Evolutionary conservation across 495 filamentous ascomycete species (phyloP).

Genomic region (Endocarpon pusillum): DNA sequence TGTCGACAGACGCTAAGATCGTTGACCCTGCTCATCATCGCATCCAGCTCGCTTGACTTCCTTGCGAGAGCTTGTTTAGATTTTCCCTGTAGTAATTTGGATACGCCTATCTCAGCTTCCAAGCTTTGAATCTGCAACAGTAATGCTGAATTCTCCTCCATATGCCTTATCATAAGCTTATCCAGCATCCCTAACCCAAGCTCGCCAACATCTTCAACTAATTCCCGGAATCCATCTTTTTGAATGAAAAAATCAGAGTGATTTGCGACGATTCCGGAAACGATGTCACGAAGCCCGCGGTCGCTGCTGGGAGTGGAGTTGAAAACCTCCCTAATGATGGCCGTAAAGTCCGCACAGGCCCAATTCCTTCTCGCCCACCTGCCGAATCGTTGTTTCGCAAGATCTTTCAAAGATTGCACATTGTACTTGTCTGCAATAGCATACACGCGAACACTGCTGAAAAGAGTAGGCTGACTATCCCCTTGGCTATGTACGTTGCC

Average conservation of each 20-base stretch:
- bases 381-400: slow-evolving; percentile 19
- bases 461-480: slow-evolving; percentile 3
- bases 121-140: no score
- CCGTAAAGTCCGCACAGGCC: slow-evolving; percentile 9
- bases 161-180: background rate
- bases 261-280: slow-evolving; percentile 5
- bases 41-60: no score
- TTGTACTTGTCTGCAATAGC: slow-evolving; percentile 21
- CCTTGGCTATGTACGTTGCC: background rate
- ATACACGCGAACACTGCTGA: slow-evolving; percentile 16
- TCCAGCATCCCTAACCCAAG: background rate
- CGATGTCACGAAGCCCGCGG: slow-evolving; percentile 12
- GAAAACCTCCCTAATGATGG: slow-evolving; percentile 14
- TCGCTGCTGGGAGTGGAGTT: slow-evolving; percentile 10
- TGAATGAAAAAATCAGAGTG: background rate
- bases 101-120: no score
- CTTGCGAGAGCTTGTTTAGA: no score
- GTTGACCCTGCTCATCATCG: no score
- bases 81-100: no score
- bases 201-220: background rate
- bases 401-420: slow-evolving; percentile 13
- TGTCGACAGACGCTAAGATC: no score
- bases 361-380: slow-evolving; percentile 2
- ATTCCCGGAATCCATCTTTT: background rate
- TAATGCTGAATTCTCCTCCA: background rate